These are phyloP conservation scores for Fusarium sp. DNA, from an alignment of 2,329 filamentous ascomycete species.

Conservation along the genomic window DNA sequence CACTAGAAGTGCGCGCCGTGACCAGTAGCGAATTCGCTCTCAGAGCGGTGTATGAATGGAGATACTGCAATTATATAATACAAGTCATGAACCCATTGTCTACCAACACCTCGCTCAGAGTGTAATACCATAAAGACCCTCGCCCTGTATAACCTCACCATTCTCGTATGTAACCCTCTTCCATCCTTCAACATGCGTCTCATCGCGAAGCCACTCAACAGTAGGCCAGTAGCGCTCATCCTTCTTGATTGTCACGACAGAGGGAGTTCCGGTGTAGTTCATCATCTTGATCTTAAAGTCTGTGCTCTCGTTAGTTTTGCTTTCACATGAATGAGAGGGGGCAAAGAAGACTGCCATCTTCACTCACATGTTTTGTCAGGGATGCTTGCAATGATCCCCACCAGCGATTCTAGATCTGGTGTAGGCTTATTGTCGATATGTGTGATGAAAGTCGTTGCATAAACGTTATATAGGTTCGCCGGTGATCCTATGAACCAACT, in stretches of 20 bases:
- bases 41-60: background rate
- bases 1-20: fast-evolving
- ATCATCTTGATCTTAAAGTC: conserved; percentile 98
- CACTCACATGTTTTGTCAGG: conserved; percentile 87
- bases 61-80: background rate
- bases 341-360: no score
- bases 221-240: conserved; percentile 93
- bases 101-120: background rate
- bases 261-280: conserved; percentile 97
- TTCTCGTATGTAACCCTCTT: conserved; percentile 70
- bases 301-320: conserved; percentile 42
- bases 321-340: no score
- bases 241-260: conserved; percentile 99
- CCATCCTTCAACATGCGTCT: conserved; percentile 68
- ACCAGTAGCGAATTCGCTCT: background rate
- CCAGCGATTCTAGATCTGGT: conserved; percentile 81
- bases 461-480: conserved; percentile 87
- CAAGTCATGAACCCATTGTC: background rate
- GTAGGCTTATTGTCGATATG: conserved; percentile 92
- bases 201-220: conserved; percentile 74
- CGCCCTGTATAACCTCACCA: conserved; percentile 62
- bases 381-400: conserved; percentile 85
- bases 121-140: conserved; percentile 61
- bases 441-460: conserved; percentile 96
- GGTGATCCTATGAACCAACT: conserved; percentile 85